These are phyloP conservation scores for Coniochaeta sp. DNA, from an alignment of 2,329 filamentous ascomycete genomes.

Conservation along the genomic window DNA sequence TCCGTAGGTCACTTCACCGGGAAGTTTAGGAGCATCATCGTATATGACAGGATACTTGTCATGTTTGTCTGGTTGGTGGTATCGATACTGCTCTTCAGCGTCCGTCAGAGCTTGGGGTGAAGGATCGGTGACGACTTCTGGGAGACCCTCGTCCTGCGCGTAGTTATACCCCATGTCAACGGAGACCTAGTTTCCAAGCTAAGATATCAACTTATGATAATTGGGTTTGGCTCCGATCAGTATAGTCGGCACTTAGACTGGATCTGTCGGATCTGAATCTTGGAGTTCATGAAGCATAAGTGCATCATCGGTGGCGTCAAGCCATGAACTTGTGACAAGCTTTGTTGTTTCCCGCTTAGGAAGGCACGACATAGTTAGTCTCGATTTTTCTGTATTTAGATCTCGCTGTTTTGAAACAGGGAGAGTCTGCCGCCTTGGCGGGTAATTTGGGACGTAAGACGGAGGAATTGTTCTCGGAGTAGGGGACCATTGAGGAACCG, in stretches of 20 bases:
- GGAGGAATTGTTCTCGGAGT: neutral
- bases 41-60: conserved; percentile 14
- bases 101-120: conserved; percentile 10
- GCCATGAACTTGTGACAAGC: neutral
- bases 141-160: conserved; percentile 12
- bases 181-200: neutral
- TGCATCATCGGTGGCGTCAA: neutral
- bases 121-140: conserved; percentile 15
- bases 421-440: neutral
- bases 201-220: neutral
- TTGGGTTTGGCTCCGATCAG: conserved; percentile 10
- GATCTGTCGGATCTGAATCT: neutral
- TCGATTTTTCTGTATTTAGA: neutral
- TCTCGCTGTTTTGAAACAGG: neutral
- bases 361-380: neutral
- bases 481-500: neutral
- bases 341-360: neutral
- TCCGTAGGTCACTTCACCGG: conserved; percentile 1
- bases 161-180: conserved; percentile 5
- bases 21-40: conserved; percentile 13
- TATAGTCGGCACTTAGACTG: neutral
- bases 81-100: conserved; percentile 3
- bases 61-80: conserved; percentile 5
- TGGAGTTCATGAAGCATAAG: neutral
- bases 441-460: neutral